Base-by-base conservation (phyloP, 2,329 filamentous ascomycete genomes). In the Neocucurbitaria cava region DNA sequence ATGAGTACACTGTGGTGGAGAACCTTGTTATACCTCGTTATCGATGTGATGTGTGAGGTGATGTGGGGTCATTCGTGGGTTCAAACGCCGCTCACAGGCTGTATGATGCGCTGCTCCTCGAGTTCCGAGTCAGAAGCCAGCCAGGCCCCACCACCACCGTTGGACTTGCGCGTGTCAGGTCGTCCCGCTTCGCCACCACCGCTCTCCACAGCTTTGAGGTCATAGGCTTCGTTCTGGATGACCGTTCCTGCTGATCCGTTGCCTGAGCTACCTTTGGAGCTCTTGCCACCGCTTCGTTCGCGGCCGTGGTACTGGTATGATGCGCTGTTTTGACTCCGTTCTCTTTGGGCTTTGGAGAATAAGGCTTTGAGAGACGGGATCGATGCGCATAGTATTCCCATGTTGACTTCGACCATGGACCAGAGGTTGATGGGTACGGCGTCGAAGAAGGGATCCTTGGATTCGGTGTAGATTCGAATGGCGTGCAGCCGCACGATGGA, bases 401-500 rank as follows among this genome's bases (percentile, higher is more conserved):
- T 82, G 62, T 96, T 94, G 67, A 96, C 91, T 76, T 97, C 93
- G 54, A 97, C 86, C 30, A 89, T 90, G 20, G 90, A 93, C 93
- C 92, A 97, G 87, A 96, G 91, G 67, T 96, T 88, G 0, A 91
- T 90, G n/a, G 91, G 79, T 0, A 91, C 90, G 1, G 89, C 89
- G 70, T 94, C 92, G 86, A 81, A 86, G 47, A 81, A 82, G 46
- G 84, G 82, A 60, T 86, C 83, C 2, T 76, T 75, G 8, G 74
- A 73, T 13, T 77, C 72, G 33, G 66, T 72, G 40, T 70, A 72
- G 39, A 76, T 77, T 21, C 77, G 64, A 26, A 70, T 65, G 73
- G 77, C 50, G 73, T 79, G 47, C 68, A 70, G 17, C 73, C 79
- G 24, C 89, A 91, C 64, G 85, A 86, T 73, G 94, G 92, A 50